These are phyloP conservation scores for Leucoagaricus sp. DNA, from an alignment of 1,284 basidiomycete species.

Conservation along the genomic window DNA sequence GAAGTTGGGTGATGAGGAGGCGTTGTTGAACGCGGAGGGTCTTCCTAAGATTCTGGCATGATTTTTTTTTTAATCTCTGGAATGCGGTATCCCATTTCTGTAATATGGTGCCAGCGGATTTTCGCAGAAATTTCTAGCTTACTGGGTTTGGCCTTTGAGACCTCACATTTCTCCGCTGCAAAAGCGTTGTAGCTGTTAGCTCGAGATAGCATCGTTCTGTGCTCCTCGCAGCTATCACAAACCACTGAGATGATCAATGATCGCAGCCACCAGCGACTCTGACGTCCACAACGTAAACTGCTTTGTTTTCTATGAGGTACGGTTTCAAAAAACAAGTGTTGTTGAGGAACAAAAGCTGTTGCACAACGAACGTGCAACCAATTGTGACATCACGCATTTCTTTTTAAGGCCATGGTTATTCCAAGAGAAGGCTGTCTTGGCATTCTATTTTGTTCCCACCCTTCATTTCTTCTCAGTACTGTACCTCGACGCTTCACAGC, in stretches of 20 bases:
- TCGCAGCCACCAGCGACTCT: background rate
- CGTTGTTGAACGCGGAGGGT: conserved; percentile 58
- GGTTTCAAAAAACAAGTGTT: too few relatives aligned
- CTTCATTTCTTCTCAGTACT: background rate
- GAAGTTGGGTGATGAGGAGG: conserved; percentile 53
- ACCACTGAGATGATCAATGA: too few relatives aligned
- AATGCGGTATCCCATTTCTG: background rate
- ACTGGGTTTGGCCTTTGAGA: too few relatives aligned
- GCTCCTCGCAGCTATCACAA: too few relatives aligned
- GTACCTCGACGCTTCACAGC: background rate
- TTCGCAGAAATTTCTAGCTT: too few relatives aligned
- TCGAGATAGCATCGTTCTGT: too few relatives aligned
- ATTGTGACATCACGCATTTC: background rate
- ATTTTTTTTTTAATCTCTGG: conserved; percentile 2
- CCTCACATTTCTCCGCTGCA: too few relatives aligned
- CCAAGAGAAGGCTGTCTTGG: background rate
- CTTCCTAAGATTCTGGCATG: conserved; percentile 49
- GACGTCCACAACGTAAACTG: too few relatives aligned
- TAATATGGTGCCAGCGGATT: background rate
- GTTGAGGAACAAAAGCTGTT: too few relatives aligned
- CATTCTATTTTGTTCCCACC: background rate
- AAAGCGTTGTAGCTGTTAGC: too few relatives aligned
- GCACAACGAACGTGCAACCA: background rate
- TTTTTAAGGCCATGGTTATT: background rate
- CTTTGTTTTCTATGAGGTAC: too few relatives aligned